A percentile compares a stretch with the other conserved stretches of the same genome.
These are phyloP conservation scores for Pelagophyceae sp. DNA, from an alignment of 352 stramenopile species.

Conservation along the genomic window DNA sequence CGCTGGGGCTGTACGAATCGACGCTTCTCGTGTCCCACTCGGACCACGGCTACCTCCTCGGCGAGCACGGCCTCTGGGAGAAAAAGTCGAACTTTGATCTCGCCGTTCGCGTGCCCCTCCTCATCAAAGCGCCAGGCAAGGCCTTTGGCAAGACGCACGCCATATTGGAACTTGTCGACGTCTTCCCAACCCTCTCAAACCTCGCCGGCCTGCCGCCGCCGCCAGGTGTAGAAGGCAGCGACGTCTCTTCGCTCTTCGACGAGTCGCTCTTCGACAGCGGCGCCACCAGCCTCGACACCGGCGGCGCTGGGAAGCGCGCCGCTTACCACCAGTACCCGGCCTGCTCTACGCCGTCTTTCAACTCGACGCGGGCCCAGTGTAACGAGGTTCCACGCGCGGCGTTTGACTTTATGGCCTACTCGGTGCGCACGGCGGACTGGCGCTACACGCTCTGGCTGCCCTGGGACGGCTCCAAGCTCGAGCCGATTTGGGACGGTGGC, in stretches of 20 bases:
- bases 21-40: conserved; percentile 24
- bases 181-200: conserved; percentile 22
- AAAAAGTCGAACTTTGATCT: conserved; percentile 24
- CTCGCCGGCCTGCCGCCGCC: conserved; percentile 22
- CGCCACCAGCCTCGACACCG: not conserved
- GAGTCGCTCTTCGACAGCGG: not conserved
- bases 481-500: not conserved
- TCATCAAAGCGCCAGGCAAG: not conserved
- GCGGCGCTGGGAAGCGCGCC: not conserved
- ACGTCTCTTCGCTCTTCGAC: not conserved
- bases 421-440: conserved; percentile 14
- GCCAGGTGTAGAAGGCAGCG: not conserved
- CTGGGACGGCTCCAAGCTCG: not conserved
- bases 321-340: conserved; percentile 2
- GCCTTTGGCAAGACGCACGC: not conserved
- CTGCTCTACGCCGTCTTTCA: not conserved
- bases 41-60: conserved; percentile 27
- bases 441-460: conserved; percentile 23
- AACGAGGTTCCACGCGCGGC: not conserved
- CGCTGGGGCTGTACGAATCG: not conserved
- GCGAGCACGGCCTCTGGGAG: conserved; percentile 23
- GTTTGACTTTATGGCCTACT: conserved; percentile 22
- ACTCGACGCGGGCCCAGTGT: not conserved
- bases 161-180: conserved; percentile 18
- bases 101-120: conserved; percentile 18